Conservation (phyloP, 768 basidiomycete species). For the Coprinopsis strossmayeri region DNA sequence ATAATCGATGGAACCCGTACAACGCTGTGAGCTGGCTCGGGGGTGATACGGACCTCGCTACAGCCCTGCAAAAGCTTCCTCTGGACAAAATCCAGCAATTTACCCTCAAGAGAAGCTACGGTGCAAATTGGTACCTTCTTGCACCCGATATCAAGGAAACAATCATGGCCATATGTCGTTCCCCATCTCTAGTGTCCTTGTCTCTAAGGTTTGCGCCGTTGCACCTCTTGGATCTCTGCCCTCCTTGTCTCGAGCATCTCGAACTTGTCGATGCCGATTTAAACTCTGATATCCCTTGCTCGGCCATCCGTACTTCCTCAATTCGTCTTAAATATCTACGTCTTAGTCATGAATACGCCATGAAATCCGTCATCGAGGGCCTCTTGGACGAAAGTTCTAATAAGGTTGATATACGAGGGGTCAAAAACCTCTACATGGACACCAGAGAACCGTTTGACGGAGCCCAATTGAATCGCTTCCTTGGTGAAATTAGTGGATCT, state of each 20-base stretch:
- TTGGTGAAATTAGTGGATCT: background rate
- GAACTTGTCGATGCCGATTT: too few species aligned
- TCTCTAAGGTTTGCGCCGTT: background rate
- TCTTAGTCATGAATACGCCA: too few species aligned
- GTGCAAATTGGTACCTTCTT: background rate
- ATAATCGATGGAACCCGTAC: background rate
- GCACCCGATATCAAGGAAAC: background rate
- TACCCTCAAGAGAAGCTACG: background rate
- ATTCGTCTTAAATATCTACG: too few species aligned
- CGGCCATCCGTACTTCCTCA: too few species aligned
- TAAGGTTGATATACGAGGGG: too few species aligned
- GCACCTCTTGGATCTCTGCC: too few species aligned
- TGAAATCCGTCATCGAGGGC: too few species aligned
- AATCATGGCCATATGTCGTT: background rate
- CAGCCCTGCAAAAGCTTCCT: background rate
- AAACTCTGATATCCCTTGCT: too few species aligned
- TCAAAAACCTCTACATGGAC: too few species aligned
- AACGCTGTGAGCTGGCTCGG: background rate
- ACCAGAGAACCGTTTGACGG: too few species aligned
- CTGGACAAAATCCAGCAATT: background rate
- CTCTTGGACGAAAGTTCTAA: too few species aligned
- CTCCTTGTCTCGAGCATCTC: too few species aligned
- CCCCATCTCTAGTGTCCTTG: background rate
- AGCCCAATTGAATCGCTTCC: background rate
- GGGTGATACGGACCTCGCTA: background rate